Evolutionary conservation across 306 rosid species (phyloP), one percentile per base, ranked within the genome.

Genomic region (Hippophae gyantsensis): DNA sequence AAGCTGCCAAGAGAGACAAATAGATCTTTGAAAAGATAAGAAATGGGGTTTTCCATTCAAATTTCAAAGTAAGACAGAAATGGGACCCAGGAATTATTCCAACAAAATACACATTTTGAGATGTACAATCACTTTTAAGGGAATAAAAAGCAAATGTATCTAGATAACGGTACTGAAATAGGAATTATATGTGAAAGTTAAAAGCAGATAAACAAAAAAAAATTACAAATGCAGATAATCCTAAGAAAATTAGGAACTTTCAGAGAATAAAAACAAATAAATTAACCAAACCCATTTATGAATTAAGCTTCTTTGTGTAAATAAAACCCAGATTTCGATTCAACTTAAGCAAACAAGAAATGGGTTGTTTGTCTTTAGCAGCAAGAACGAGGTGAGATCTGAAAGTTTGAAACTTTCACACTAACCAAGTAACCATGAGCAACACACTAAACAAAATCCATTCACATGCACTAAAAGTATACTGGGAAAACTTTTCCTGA

Each of bases 51-150:
- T 70, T 63, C 73, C 69, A 76, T 70, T 73, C 72, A 57, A 72
- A 73, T 45, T 14, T 25, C 38, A 32, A 32, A 32, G 38, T 32
- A 32, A 32, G 9, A 69, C 23, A 55, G 26, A 66, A 48, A 83
- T 66, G 82, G 86, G 95, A 63, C 84, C 87, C 84, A 52, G 73
- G 56, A 75, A 65, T 59, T 51, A 72, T 63, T 55, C 71, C 54
- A 73, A 67, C 40, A 18, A 59, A 55, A 9, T 65, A 14, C 26
- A 52, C 58, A 63, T 45, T 70, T 55, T 3, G 42, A 43, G 76
- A 48, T 75, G 68, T 63, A 75, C 64, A 68, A 68, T 70, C 66
- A 61, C 65, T 70, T 67, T 61, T 60, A 73, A 32, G 64, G 5
- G 60, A 7, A 66, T 52, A 67, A 68, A 67, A 57, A 42, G 57